Evolutionary conservation across 208 protist genomes (phyloP), one percentile per base, ranked within the genome.

Genomic region (Phytomonas sp.): DNA sequence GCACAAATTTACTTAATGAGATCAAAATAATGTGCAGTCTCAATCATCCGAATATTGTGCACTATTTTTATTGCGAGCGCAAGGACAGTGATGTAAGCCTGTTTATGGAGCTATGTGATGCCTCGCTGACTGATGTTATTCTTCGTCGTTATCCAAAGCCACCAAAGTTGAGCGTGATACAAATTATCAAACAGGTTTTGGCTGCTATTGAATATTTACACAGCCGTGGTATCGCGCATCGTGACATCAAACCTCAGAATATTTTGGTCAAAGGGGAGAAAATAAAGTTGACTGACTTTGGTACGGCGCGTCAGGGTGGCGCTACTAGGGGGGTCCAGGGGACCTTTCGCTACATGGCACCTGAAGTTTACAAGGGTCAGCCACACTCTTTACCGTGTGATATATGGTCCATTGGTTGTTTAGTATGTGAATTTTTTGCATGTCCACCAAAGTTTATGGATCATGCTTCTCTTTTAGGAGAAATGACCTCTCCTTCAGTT

Each of bases 271-370:
- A 91, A 65, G 86, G 81, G 26, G 83, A 94, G 49, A 81, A 71
- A 14, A 78, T 99, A 26, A 99, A 99, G 78, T 82, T 99, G 59
- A 97, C 97, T n/a, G 98, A 99, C 77, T 99, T 99, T 78, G 98
- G 98, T 59, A 95, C 89, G 16, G 88, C 91, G 0, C 76, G 90
- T 3, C 75, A 94, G 63, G 74, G 93, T 10, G 77, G 82, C 26
- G 80, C 81, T 34, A 83, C 71, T 30, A 89, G 86, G 69, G 88
- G 90, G 70, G 88, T 93, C 59, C 73, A 82, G 30, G 94, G 94
- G n/a, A 97, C 94, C n/a, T 87, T 93, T 29, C 89, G 90, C 0
- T 97, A 97, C 78, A 97, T 97, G 90, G 92, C 94, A 26, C 94
- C 94, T 42, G 91, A 97, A 74, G 88, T 96, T 23, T 94, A 94